These are phyloP conservation scores for Termitomyces sp. DNA, from an alignment of 768 basidiomycete species.

Conservation along the genomic window DNA sequence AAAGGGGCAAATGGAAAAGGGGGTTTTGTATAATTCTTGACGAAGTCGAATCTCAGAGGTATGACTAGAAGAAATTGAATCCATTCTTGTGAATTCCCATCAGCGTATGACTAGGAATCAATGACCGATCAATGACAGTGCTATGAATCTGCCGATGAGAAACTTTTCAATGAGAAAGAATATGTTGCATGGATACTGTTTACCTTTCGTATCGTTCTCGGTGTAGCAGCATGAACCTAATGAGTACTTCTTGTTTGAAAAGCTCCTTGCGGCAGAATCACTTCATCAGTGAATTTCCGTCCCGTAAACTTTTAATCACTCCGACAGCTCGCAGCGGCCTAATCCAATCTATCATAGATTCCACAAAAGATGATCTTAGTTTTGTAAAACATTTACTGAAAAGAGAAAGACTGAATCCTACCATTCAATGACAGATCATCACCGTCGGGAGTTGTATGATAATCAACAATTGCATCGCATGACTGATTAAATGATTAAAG, in stretches of 20 bases:
- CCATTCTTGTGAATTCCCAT: too few relatives aligned
- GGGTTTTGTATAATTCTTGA: neutral
- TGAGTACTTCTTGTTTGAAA: neutral
- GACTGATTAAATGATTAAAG: neutral
- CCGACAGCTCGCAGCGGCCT: neutral
- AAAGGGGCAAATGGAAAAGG: neutral
- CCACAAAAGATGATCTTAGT: neutral
- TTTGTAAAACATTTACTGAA: neutral
- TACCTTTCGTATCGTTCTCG: too few relatives aligned
- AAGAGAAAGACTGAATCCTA: neutral
- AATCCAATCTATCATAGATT: neutral
- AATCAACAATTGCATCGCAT: neutral
- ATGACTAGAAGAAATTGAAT: neutral
- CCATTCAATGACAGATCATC: neutral
- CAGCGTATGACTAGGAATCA: neutral
- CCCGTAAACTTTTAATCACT: neutral
- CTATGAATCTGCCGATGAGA: too few relatives aligned
- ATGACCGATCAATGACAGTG: too few relatives aligned
- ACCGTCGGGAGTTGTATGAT: neutral
- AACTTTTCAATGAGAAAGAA: neutral
- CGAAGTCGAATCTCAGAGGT: neutral
- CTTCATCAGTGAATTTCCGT: neutral
- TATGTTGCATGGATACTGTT: neutral
- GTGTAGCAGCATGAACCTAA: neutral
- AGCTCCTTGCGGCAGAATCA: neutral